Conservation (phyloP, 352 stramenopile genomes). For the Globisporangium heterothallicum region DNA sequence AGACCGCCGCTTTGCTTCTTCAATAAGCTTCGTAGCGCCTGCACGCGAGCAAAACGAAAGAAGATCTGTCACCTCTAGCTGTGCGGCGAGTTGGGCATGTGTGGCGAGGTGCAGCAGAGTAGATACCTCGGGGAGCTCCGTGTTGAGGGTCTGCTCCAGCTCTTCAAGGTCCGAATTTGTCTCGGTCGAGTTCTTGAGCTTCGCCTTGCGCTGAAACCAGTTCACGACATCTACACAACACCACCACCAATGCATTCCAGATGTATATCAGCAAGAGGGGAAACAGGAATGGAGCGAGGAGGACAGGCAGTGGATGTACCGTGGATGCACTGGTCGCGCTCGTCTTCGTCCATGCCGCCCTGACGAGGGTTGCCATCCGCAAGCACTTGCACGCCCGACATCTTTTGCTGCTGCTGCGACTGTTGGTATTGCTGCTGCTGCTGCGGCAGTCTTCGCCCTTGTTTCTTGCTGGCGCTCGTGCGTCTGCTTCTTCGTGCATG, state of each 20-base stretch:
- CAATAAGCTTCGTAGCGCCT: conserved; percentile 60
- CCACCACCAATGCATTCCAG: background rate
- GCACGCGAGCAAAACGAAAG: background rate
- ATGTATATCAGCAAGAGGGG: background rate
- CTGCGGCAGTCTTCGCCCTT: no score
- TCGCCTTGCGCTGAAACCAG: conserved; percentile 79
- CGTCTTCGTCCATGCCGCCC: conserved; percentile 75
- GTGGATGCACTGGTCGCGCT: conserved; percentile 77
- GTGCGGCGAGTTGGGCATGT: no score
- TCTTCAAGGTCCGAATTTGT: conserved; percentile 63
- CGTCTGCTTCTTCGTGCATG: no score
- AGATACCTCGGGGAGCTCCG: conserved; percentile 59
- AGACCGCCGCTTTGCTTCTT: conserved; percentile 73
- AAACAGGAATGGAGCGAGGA: background rate
- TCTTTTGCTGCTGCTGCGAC: conserved; percentile 15
- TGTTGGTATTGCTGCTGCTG: no score
- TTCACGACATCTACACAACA: conserved; percentile 58
- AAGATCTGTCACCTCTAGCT: no score
- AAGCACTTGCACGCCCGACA: conserved; percentile 75
- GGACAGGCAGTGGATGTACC: conserved; percentile 18
- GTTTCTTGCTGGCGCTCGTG: no score
- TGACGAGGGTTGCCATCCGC: conserved; percentile 63
- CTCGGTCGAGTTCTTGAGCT: conserved; percentile 39
- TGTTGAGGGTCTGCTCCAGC: conserved; percentile 60
- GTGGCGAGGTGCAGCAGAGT: no score